Evolutionary conservation across 257 asterid species (phyloP).

Genomic region (Nicotiana undulata): DNA sequence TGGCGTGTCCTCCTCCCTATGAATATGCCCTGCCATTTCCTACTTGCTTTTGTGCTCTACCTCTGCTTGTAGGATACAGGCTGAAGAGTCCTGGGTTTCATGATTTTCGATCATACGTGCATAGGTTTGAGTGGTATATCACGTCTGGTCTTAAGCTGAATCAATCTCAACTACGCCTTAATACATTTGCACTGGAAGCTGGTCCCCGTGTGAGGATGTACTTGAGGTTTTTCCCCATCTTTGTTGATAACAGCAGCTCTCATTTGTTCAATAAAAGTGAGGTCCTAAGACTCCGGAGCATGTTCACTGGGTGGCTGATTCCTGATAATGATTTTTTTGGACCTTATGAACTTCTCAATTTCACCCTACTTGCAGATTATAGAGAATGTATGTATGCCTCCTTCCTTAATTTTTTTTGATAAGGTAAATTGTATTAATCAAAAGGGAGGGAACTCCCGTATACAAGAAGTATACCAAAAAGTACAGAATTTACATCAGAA

Average conservation of each 20-base stretch:
- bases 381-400: slow-evolving; percentile 37
- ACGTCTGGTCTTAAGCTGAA: slow-evolving; percentile 49
- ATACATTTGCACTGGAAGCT: slow-evolving; percentile 50
- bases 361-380: slow-evolving; percentile 69
- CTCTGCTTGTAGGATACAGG: slow-evolving; percentile 73
- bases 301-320: slow-evolving; percentile 77
- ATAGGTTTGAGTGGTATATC: slow-evolving; percentile 45
- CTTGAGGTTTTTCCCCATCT: slow-evolving; percentile 63
- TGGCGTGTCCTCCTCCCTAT: slow-evolving; percentile 50
- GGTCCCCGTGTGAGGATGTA: slow-evolving; percentile 83
- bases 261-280: slow-evolving; percentile 52
- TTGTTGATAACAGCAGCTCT: slow-evolving; percentile 19
- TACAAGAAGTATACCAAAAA: no score
- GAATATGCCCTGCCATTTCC: slow-evolving; percentile 58
- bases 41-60: slow-evolving; percentile 73
- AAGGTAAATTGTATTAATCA: no score
- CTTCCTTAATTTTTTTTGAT: not conserved
- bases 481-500: no score
- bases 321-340: slow-evolving; percentile 66
- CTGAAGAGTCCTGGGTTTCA: slow-evolving; percentile 88
- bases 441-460: no score
- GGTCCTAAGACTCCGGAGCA: slow-evolving; percentile 47
- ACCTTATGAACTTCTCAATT: slow-evolving; percentile 82
- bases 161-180: slow-evolving; percentile 51
- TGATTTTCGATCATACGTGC: slow-evolving; percentile 52